These are phyloP conservation scores for Xenoacremonium recifei DNA, from an alignment of 2,329 filamentous ascomycete genomes.

Conservation along the genomic window DNA sequence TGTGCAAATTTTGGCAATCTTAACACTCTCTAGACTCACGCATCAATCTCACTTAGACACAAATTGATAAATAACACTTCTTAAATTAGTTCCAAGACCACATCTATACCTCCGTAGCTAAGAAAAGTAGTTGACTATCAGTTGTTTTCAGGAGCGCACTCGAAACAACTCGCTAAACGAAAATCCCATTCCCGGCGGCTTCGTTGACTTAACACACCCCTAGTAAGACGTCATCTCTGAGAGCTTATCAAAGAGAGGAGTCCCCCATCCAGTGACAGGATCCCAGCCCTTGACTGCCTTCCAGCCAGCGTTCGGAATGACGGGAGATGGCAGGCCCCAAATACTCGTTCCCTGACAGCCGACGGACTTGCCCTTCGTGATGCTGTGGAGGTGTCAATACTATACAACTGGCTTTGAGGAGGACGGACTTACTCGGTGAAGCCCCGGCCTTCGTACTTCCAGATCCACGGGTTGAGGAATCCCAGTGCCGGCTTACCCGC, in stretches of 20 bases:
- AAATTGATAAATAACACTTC: too few species aligned
- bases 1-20: not conserved
- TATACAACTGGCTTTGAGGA: not conserved
- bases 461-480: slow-evolving; percentile 63
- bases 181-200: not conserved
- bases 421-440: slow-evolving; percentile 35
- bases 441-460: slow-evolving; percentile 32
- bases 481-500: slow-evolving; percentile 53
- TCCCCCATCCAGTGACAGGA: slow-evolving; percentile 42
- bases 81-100: too few species aligned
- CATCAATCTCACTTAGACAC: too few species aligned
- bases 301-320: slow-evolving; percentile 27
- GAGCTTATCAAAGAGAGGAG: slow-evolving; percentile 42
- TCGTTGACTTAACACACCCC: not conserved
- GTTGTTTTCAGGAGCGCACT: not conserved
- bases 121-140: not conserved
- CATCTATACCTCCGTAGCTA: too few species aligned
- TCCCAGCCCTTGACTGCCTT: slow-evolving; percentile 34
- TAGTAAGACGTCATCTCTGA: slow-evolving; percentile 14
- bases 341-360: slow-evolving; percentile 31
- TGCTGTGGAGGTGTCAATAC: slow-evolving; percentile 22
- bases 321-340: slow-evolving; percentile 23
- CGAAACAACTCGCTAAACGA: not conserved
- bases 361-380: slow-evolving; percentile 31
- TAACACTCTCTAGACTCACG: too few species aligned